A percentile compares a stretch with the other conserved stretches of the same genome.
These are phyloP conservation scores for Alternaria consortialis DNA, from an alignment of 2,329 filamentous ascomycete species.

Conservation along the genomic window DNA sequence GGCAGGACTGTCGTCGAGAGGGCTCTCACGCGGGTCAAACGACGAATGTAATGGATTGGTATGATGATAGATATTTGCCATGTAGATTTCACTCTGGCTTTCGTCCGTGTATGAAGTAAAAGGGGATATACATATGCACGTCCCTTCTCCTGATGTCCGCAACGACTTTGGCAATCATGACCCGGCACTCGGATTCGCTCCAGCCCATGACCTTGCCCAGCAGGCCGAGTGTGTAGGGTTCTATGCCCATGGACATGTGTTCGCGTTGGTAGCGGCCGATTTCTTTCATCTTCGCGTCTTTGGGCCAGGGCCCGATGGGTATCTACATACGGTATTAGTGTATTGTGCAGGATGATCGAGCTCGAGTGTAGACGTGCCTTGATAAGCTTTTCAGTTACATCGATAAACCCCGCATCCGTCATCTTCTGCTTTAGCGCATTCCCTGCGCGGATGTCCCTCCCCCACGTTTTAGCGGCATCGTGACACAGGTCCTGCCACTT, in stretches of 20 bases:
- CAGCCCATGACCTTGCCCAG: conserved; percentile 49
- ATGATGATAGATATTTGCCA: background rate
- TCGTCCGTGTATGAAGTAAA: conserved; percentile 46
- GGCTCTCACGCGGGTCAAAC: conserved; percentile 47
- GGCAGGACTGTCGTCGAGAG: conserved; percentile 48
- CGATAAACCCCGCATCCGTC: conserved; percentile 44
- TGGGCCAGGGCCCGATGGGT: conserved; percentile 55
- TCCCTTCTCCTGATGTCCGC: conserved; percentile 42
- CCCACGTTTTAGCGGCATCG: conserved; percentile 37
- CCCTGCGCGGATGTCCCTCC: conserved; percentile 39
- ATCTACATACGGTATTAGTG: conserved; percentile 30
- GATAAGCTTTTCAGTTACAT: conserved; percentile 46
- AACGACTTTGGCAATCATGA: conserved; percentile 46
- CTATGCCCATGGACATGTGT: conserved; percentile 47
- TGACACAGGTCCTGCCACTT: conserved; percentile 44
- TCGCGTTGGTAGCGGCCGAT: conserved; percentile 56
- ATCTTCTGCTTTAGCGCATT: conserved; percentile 37
- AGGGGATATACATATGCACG: conserved; percentile 45
- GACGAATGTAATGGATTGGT: conserved; percentile 41
- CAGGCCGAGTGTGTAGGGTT: conserved; percentile 49
- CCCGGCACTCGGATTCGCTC: conserved; percentile 45
- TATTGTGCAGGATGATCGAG: background rate
- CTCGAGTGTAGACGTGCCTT: conserved; percentile 32
- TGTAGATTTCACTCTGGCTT: conserved; percentile 29
- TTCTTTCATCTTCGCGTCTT: conserved; percentile 60